Evolutionary conservation across 2,329 filamentous ascomycete species (phyloP), one percentile per base, ranked within the genome.

Genomic region (Cytospora schulzeri): DNA sequence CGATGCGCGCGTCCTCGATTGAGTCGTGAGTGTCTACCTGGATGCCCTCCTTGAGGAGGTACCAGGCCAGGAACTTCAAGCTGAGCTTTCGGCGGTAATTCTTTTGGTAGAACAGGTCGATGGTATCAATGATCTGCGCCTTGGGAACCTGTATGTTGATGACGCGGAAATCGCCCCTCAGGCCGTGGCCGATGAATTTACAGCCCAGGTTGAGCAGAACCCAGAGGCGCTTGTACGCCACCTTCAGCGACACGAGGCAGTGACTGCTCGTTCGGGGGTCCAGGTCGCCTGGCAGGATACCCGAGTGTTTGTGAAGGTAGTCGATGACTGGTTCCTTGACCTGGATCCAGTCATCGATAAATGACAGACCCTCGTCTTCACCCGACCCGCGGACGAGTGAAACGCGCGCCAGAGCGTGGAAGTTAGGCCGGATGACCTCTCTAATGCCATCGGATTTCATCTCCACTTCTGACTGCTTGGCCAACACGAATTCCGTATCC

Each of bases 191-290:
- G 6, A 99, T 85, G 74, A 99, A 99, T 68, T 91, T 87, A 77
- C 93, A 97, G 56, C 95, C 95, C 0, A 98, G 83, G 73, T 99
- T 99, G 35, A 99, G 85, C 22, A 99, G 83, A 19, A 98, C 86
- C 96, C 96, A 99, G 33, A 99, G 87, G 76, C 97, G 97, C 78
- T 99, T 99, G 82, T 98, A 99, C 1, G 92, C 93, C 64, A 91
- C 86, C 75, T 99, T 99, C 50, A 98, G 83, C 1, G 91, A 85
- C 11, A 98, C 88, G 0, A 98, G 85, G 62, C 92, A 92, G 76
- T 97, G 94, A 61, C 84, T 86, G 52, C 91, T 91, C n/a, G 85
- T 83, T 63, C 87, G 83, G 4, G 90, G 88, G 70, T 97, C 93
- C 11, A 99, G 82, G 73, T 99, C 95, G 26, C 90, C 89, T 1